Evolutionary conservation across 148 eudicot species (phyloP), one percentile per base, ranked within the genome.

Genomic region (Rheum nobile): DNA sequence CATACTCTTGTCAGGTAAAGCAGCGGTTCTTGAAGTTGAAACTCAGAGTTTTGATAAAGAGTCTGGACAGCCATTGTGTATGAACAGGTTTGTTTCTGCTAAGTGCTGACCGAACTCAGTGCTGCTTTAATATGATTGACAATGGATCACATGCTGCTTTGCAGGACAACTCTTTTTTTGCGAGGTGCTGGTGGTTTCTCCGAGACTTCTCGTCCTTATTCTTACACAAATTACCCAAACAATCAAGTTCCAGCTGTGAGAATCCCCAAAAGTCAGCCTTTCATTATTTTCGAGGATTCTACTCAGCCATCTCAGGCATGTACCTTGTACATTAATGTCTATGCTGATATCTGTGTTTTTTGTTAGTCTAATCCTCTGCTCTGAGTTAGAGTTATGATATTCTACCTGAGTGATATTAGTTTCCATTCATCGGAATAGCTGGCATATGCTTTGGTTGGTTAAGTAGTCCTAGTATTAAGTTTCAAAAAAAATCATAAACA

Each of bases 171-270:
- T 50, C 12, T 82, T 37, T 95, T 42, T 74, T 80, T 95, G 77
- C 83, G 97, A 75, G 99, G 99, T 77, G 90, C 88, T 80, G 99
- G 99, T 78, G 99, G 99, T 68, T 95, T 95, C 78, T 95, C 97
- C 48, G 86, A 79, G 80, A 88, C 91, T 72, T 82, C 90, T 73
- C 87, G 54, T 35, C 89, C 88, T 1, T 91, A 76, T 78, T 90
- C 97, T 28, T 87, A 83, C 83, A 61, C 87, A 72, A 87, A 84
- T 28, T 81, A 90, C 75, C 79, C 90, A 14, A 55, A 78, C 67
- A 81, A 75, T 83, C 90, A 85, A 74, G 75, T 73, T 57, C 71
- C 80, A 46, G 73, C 81, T 61, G 73, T 80, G 77, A 88, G 83
- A 81, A 85, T 87, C 67, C 99, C 99, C 42, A 85, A 82, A 78